Conservation (phyloP, 257 asterid species). For the Capsicum chinense region DNA sequence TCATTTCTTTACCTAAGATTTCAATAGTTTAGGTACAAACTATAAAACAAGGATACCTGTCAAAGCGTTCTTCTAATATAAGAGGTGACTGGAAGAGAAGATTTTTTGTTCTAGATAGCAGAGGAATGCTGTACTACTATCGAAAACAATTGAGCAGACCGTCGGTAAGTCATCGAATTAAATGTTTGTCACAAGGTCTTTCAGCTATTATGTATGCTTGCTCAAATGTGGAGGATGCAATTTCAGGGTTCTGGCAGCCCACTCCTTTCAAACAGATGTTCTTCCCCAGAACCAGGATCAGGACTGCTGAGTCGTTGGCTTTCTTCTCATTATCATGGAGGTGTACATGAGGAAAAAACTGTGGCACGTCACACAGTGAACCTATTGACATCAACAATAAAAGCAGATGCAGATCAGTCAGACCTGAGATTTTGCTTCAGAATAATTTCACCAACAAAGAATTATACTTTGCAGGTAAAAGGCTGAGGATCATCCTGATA, state of each 20-base stretch:
- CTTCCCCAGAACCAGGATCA: slow-evolving; percentile 68
- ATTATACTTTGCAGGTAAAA: slow-evolving; percentile 79
- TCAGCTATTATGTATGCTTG: slow-evolving; percentile 28
- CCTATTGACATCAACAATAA: slow-evolving; percentile 81
- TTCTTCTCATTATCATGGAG: slow-evolving; percentile 90
- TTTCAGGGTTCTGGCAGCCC: slow-evolving; percentile 64
- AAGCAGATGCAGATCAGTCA: slow-evolving; percentile 74
- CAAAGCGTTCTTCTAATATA: slow-evolving; percentile 76
- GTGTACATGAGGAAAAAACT: slow-evolving; percentile 72
- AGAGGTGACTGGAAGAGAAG: slow-evolving; percentile 97
- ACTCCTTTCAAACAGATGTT: slow-evolving; percentile 46
- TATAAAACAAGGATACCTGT: slow-evolving; percentile 78
- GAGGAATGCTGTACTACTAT: slow-evolving; percentile 82
- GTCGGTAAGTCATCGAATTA: slow-evolving; percentile 51
- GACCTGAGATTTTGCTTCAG: slow-evolving; percentile 91
- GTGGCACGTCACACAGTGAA: slow-evolving; percentile 81
- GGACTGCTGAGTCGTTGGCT: slow-evolving; percentile 89
- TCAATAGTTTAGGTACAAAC: slow-evolving; percentile 91
- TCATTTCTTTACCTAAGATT: slow-evolving; percentile 48
- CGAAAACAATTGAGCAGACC: slow-evolving; percentile 80
- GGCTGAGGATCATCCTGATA: slow-evolving; percentile 26
- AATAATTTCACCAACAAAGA: slow-evolving; percentile 80
- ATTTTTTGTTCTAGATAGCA: slow-evolving; percentile 69
- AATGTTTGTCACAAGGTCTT: slow-evolving; percentile 27
- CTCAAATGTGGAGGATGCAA: slow-evolving; percentile 44